Conservation (phyloP, 2,329 filamentous ascomycete genomes). For the Apiospora phragmitis region DNA sequence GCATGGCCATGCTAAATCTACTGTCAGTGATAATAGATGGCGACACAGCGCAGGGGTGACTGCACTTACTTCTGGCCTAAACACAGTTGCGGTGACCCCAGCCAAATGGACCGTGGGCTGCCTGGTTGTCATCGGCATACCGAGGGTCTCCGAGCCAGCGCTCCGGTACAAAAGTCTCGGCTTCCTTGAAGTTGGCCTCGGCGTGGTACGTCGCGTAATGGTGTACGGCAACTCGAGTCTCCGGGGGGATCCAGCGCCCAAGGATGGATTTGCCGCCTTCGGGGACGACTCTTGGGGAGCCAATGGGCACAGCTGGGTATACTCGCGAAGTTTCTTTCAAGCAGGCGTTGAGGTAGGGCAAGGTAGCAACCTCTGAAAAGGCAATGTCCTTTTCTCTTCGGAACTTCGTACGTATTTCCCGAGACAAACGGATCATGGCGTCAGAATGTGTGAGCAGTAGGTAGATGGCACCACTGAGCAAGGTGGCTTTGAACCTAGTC, state of each 20-base stretch:
- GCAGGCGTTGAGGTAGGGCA: conserved; percentile 28
- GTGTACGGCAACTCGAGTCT: conserved; percentile 20
- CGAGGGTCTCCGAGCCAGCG: conserved; percentile 18
- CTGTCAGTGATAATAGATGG: background rate
- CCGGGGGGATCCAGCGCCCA: conserved; percentile 21
- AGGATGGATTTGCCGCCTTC: conserved; percentile 24
- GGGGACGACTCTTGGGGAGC: conserved; percentile 21
- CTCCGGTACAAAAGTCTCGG: conserved; percentile 21
- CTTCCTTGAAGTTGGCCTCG: conserved; percentile 16
- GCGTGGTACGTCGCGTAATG: conserved; percentile 21
- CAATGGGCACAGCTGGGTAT: conserved; percentile 25
- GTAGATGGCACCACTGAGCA: conserved; percentile 27
- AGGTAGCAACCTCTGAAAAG: conserved; percentile 18
- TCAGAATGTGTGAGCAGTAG: conserved; percentile 26
- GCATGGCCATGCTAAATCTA: conserved; percentile 13
- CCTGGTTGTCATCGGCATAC: conserved; percentile 11
- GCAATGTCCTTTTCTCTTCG: conserved; percentile 27
- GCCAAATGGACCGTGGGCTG: conserved; percentile 21
- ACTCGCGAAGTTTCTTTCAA: conserved; percentile 25
- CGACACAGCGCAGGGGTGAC: background rate
- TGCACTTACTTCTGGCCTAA: conserved; percentile 20
- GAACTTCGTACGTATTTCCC: conserved; percentile 28
- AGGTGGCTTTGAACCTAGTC: conserved; percentile 32
- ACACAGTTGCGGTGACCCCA: conserved; percentile 22
- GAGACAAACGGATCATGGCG: conserved; percentile 21